A percentile compares a stretch with the other conserved stretches of the same genome.
These are phyloP conservation scores for Alloteropsis semialata DNA, from an alignment of 176 grass and related monocot genomes.

Conservation along the genomic window DNA sequence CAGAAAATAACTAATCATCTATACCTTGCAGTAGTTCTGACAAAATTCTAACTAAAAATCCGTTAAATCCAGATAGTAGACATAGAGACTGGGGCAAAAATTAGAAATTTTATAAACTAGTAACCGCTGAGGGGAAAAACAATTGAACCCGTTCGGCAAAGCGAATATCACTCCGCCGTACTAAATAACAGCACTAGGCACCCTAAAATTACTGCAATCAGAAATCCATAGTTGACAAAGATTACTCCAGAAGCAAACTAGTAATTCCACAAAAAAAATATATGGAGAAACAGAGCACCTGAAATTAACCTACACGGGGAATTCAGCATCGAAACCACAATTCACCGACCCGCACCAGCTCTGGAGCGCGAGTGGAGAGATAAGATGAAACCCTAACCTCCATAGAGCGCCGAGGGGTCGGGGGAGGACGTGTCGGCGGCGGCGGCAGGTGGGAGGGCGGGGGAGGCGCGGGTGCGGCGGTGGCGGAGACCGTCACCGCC, in stretches of 20 bases:
- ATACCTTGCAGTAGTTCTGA: neutral
- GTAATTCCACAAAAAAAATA: constrained; percentile 5
- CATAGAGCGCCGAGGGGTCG: constrained; percentile 30
- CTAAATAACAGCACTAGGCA: neutral
- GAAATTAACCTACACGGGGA: constrained; percentile 30
- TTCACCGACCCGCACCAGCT: neutral
- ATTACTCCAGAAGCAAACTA: neutral
- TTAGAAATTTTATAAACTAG: neutral
- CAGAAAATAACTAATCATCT: neutral
- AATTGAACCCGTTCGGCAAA: constrained; percentile 24
- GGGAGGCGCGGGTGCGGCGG: constrained; percentile 35
- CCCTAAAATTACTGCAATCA: neutral
- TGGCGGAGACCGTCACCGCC: constrained; percentile 43
- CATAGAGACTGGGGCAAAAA: neutral
- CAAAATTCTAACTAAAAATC: neutral
- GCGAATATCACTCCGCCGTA: neutral
- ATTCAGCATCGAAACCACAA: constrained; percentile 27
- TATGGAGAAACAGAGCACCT: neutral
- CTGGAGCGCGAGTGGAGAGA: neutral
- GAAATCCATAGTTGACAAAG: neutral
- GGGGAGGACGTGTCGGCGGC: constrained; percentile 23
- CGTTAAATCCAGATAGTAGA: neutral
- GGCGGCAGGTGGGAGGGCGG: constrained; percentile 14
- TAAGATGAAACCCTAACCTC: constrained; percentile 31
- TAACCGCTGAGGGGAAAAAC: neutral